phyloP scores from a whole-genome alignment of 768 basidiomycete genomes.

The Mrakia gelida region DNA sequence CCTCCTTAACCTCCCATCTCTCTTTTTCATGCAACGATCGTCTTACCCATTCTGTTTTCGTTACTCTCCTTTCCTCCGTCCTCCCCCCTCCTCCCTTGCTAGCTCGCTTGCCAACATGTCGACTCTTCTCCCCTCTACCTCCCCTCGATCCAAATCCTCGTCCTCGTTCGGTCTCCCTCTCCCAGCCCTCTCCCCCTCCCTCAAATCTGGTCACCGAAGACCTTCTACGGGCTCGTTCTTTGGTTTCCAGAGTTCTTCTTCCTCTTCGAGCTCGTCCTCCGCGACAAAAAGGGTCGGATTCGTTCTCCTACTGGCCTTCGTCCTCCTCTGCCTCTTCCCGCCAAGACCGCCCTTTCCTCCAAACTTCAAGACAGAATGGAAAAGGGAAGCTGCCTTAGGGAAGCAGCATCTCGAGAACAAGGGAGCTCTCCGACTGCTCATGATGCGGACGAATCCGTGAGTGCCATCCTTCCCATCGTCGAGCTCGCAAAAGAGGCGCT shows the following conservation, averaged over 20 bases:
- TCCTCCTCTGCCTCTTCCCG: constrained; percentile 8
- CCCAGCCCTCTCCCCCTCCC: neutral
- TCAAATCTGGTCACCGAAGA: neutral
- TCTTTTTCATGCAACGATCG: neutral
- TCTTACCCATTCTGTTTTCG: neutral
- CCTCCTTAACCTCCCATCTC: no score
- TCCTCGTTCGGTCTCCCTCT: neutral
- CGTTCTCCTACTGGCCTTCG: neutral
- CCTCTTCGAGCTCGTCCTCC: neutral
- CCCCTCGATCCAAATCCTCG: neutral
- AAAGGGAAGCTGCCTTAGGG: neutral
- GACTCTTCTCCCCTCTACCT: neutral
- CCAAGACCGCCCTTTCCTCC: neutral
- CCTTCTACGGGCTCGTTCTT: neutral
- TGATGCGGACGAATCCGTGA: neutral
- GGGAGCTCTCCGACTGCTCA: neutral
- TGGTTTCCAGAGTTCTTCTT: neutral
- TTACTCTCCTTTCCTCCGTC: neutral
- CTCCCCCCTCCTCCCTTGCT: neutral
- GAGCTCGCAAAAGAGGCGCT: constrained; percentile 2
- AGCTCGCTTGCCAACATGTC: neutral
- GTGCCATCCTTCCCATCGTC: neutral
- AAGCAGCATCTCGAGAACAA: neutral
- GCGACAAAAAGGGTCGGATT: no score
- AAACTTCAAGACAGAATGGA: neutral